A percentile compares a stretch with the other conserved stretches of the same genome.
Evolutionary conservation across 1,284 basidiomycete species (phyloP).

Genomic region (Malassezia japonica): DNA sequence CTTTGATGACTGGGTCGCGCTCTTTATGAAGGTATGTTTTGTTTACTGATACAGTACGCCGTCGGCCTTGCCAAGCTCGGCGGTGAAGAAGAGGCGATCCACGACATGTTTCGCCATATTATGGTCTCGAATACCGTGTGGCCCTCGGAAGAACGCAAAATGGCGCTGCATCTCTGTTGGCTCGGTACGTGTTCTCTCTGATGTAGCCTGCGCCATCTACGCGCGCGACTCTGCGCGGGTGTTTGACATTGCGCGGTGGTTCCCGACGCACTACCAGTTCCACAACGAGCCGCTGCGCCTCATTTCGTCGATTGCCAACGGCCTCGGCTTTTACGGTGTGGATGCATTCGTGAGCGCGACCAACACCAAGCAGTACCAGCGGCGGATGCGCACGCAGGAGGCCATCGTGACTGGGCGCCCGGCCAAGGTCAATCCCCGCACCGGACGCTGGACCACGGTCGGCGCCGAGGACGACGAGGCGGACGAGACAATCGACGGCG

Average conservation of each 20-base stretch:
- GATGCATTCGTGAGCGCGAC: conserved; percentile 24
- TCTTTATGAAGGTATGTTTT: conserved; percentile 69
- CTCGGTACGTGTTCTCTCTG: conserved; percentile 20
- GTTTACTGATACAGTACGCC: conserved; percentile 60
- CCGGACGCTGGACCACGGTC: conserved; percentile 20
- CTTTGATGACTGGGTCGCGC: conserved; percentile 72
- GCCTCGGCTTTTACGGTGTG: conserved; percentile 29
- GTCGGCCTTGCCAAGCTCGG: conserved; percentile 62
- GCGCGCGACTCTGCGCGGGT: conserved; percentile 23
- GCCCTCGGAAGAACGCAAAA: conserved; percentile 27
- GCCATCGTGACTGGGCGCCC: conserved; percentile 24
- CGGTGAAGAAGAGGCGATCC: conserved; percentile 55
- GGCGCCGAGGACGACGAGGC: conserved; percentile 28
- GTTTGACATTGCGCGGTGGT: conserved; percentile 25
- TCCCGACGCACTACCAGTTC: conserved; percentile 36
- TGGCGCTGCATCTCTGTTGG: conserved; percentile 29
- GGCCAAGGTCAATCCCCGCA: conserved; percentile 11
- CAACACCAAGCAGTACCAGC: conserved; percentile 31
- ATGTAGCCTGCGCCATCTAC: conserved; percentile 35
- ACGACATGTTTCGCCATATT: conserved; percentile 65
- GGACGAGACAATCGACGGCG: conserved; percentile 6
- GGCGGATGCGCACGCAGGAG: conserved; percentile 31
- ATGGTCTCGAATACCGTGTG: conserved; percentile 51
- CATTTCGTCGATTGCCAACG: conserved; percentile 27
- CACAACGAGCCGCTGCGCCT: conserved; percentile 35